Conservation (phyloP, 1,139 yeast species). For the Pichia sp. region DNA sequence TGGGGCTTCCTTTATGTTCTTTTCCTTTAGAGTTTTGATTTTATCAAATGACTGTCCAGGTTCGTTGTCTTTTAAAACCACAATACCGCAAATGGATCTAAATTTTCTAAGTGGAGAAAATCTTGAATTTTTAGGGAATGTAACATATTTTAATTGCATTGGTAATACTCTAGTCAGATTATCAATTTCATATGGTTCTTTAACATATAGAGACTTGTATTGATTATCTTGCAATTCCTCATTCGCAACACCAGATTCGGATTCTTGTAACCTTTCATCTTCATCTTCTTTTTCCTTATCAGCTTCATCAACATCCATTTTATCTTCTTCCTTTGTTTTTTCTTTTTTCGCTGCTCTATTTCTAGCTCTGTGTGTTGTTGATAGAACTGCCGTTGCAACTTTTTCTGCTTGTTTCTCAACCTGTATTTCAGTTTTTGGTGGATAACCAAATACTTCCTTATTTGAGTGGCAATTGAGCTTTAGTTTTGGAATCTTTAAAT, state of each 20-base stretch:
- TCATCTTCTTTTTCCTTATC: slow-evolving; percentile 24
- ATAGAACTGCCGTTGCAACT: slow-evolving; percentile 85
- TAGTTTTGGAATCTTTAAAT: slow-evolving; percentile 81
- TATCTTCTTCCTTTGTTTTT: slow-evolving; percentile 36
- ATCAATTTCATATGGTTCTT: slow-evolving; percentile 60
- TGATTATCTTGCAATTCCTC: slow-evolving; percentile 22
- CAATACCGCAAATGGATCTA: slow-evolving; percentile 74
- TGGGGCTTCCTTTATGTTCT: slow-evolving; percentile 80
- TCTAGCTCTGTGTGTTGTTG: slow-evolving; percentile 89
- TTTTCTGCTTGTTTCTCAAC: slow-evolving; percentile 83
- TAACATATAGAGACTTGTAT: slow-evolving; percentile 30
- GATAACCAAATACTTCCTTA: slow-evolving; percentile 77
- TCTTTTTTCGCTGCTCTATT: slow-evolving; percentile 81
- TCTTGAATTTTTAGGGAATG: slow-evolving; percentile 70
- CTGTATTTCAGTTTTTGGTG: slow-evolving; percentile 78
- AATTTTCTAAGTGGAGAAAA: slow-evolving; percentile 79
- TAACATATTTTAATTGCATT: slow-evolving; percentile 76
- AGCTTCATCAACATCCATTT: slow-evolving; percentile 31
- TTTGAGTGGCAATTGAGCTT: slow-evolving; percentile 76
- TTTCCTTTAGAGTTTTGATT: slow-evolving; percentile 82
- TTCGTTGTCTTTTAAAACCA: slow-evolving; percentile 64
- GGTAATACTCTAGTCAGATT: slow-evolving; percentile 90
- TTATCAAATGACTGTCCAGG: slow-evolving; percentile 61
- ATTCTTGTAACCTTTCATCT: slow-evolving; percentile 20
- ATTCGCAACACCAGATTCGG: slow-evolving; percentile 11